These are phyloP conservation scores for Escallonia herrerae DNA, from an alignment of 129 eudicot species.

Conservation along the genomic window DNA sequence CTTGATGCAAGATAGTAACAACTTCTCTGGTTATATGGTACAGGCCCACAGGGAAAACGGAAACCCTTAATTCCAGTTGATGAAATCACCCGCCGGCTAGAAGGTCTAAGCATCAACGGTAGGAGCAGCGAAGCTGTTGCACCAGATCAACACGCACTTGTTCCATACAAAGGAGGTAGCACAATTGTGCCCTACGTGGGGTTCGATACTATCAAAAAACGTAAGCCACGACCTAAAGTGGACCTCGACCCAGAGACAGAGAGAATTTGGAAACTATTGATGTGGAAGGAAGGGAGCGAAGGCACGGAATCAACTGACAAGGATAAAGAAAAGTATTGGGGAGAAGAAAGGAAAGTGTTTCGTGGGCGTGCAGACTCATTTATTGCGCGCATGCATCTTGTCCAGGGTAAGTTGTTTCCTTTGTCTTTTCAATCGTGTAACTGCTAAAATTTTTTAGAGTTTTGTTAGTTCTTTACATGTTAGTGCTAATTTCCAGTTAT, in stretches of 20 bases:
- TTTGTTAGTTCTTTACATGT: too few relatives aligned
- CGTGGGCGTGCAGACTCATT: slow-evolving; percentile 91
- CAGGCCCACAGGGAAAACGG: slow-evolving; percentile 37
- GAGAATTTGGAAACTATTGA: slow-evolving; percentile 76
- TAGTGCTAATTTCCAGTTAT: too few relatives aligned
- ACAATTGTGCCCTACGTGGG: slow-evolving; percentile 47
- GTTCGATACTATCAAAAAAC: slow-evolving; percentile 55
- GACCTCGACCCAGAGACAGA: slow-evolving; percentile 94
- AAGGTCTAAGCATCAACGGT: slow-evolving; percentile 31
- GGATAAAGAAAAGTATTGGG: slow-evolving; percentile 89
- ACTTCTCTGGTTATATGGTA: slow-evolving; percentile 11
- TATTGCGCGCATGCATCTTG: slow-evolving; percentile 96
- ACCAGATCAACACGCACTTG: slow-evolving; percentile 47
- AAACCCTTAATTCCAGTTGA: slow-evolving; percentile 26
- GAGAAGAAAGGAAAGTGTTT: slow-evolving; percentile 75
- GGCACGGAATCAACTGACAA: slow-evolving; percentile 48
- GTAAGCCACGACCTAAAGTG: slow-evolving; percentile 65
- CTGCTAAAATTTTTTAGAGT: too few relatives aligned
- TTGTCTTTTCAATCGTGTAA: too few relatives aligned
- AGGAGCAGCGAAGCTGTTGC: slow-evolving; percentile 11
- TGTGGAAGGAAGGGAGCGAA: slow-evolving; percentile 69
- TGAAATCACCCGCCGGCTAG: slow-evolving; percentile 33
- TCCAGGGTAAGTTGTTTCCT: slow-evolving; percentile 56
- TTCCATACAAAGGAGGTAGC: slow-evolving; percentile 53
- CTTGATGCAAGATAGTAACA: not conserved